Evolutionary conservation across 2,329 filamentous ascomycete genomes (phyloP), one percentile per base, ranked within the genome.

Genomic region (Ophiostoma sp.): DNA sequence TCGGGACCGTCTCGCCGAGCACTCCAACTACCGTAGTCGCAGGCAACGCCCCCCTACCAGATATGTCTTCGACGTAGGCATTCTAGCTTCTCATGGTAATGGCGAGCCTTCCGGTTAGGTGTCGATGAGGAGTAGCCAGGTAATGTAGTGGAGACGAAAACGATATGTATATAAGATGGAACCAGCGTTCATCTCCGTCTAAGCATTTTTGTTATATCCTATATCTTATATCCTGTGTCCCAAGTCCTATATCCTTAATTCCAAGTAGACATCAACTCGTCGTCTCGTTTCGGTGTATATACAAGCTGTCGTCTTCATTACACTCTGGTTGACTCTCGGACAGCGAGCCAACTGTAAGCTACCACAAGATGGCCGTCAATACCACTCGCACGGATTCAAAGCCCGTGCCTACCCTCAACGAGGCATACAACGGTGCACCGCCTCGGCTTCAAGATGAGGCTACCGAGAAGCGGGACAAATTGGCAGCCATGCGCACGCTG

Each of bases 361-460:
- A 11, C 9, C 12, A 49, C 9, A 49, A 5, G 11, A 49, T n/a
- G 4, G 16, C 5, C 27, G 11, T 18, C 36, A 41, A 18, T n/a
- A 67, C 63, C 42, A 18, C 66, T 2, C 11, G 12, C 9, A 6
- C 40, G n/a, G 45, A 12, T 6, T 11, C 63, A 11, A 38, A 47
- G 16, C 18, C 36, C 64, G 52, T 70, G 12, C 58, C 67, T 9
- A 68, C 64, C 8, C 67, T 75, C 9, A 66, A 74, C 16, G 72
- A 75, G 38, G 72, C 72, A 16, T 73, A 75, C 69, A 74, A 73
- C 55, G 75, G 74, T 9, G 68, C 72, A 5, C 75, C 75, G 4
- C 45, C 42, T 4, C 73, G 74, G 11, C 70, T 76, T 2, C 70
- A 63, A 18, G 67, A 71, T 58, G 73, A 75, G 69, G 75, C 75